These are phyloP conservation scores for Dryas alaskensis DNA, from an alignment of 306 rosid genomes.

Conservation along the genomic window DNA sequence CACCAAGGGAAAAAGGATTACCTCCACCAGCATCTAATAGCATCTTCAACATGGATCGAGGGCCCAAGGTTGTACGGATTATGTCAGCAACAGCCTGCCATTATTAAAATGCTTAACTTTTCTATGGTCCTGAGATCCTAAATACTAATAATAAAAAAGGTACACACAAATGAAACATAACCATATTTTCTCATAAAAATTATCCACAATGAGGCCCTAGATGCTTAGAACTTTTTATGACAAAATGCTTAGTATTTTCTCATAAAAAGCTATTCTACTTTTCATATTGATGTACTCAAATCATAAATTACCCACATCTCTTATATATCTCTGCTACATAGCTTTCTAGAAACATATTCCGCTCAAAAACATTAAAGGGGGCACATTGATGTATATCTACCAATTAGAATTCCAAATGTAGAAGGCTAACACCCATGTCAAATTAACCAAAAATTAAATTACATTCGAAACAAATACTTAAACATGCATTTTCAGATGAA, in stretches of 20 bases:
- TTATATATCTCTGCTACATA: not conserved
- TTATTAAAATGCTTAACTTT: not conserved
- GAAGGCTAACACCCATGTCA: not conserved
- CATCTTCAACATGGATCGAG: constrained; percentile 97
- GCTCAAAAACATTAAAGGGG: not conserved
- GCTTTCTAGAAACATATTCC: not conserved
- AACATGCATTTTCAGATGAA: not conserved
- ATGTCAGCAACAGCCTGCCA: constrained; percentile 91
- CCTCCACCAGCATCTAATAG: constrained; percentile 82
- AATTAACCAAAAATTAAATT: not conserved
- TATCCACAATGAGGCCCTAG: not conserved
- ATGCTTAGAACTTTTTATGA: not conserved
- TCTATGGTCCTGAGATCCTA: not conserved
- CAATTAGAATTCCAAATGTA: not conserved
- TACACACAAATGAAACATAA: not conserved
- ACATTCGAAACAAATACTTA: not conserved
- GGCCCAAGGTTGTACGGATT: constrained; percentile 90
- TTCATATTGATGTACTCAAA: not conserved
- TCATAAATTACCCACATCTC: not conserved
- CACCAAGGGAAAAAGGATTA: constrained; percentile 14
- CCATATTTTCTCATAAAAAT: not conserved
- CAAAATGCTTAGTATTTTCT: not conserved
- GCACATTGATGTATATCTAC: not conserved
- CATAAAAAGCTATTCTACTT: too few species aligned
- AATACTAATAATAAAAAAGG: not conserved